Evolutionary conservation across 306 rosid species (phyloP).

Genomic region (Corylus americana): DNA sequence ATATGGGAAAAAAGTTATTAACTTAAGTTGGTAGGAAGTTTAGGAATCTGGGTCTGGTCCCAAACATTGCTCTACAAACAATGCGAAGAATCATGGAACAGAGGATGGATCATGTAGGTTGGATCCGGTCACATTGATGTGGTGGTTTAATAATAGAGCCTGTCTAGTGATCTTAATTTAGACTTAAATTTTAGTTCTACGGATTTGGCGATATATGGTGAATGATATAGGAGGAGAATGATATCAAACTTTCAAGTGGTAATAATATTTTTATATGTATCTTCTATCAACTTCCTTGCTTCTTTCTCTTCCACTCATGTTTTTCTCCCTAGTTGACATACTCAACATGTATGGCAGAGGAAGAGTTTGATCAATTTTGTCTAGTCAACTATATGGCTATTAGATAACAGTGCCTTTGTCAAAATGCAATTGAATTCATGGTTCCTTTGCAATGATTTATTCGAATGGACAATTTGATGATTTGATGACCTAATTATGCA

Average conservation of each 20-base stretch:
- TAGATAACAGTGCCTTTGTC: background rate
- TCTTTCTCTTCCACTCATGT: background rate
- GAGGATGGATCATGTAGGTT: background rate
- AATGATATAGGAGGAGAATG: slow-evolving; percentile 1
- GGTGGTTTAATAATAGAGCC: background rate
- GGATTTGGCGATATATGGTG: background rate
- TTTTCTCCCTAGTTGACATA: slow-evolving; percentile 1
- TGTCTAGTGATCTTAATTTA: slow-evolving; percentile 1
- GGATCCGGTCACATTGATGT: slow-evolving; percentile 2
- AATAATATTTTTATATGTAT: background rate
- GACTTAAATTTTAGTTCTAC: background rate
- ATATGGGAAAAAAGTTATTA: background rate
- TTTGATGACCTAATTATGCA: slow-evolving; percentile 37
- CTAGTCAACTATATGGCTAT: background rate
- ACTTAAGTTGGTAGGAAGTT: background rate
- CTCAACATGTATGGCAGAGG: slow-evolving; percentile 4
- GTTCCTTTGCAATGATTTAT: background rate
- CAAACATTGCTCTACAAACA: background rate
- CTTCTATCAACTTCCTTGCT: background rate
- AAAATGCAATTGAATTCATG: background rate
- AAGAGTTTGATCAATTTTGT: slow-evolving; percentile 9
- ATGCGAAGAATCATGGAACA: background rate
- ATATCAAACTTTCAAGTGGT: background rate
- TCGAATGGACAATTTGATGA: background rate
- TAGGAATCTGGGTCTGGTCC: background rate